These are phyloP conservation scores for Rosa hybrid DNA, from an alignment of 331 rosid species.

Conservation along the genomic window DNA sequence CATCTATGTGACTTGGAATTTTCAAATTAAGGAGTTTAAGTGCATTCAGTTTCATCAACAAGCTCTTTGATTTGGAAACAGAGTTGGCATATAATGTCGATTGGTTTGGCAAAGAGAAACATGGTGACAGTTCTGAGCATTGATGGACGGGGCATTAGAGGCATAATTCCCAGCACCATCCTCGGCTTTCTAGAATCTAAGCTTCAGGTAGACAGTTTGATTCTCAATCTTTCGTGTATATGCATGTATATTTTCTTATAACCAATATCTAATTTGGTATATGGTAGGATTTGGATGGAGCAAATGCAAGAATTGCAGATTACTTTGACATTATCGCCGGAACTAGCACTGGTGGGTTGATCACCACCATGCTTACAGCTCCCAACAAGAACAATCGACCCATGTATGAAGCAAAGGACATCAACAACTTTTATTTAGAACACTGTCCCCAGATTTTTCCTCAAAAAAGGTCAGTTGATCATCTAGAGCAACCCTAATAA, in stretches of 20 bases:
- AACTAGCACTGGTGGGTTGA: slow-evolving; percentile 47
- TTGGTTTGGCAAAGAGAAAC: slow-evolving; percentile 10
- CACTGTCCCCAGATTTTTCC: slow-evolving; percentile 37
- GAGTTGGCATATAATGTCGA: slow-evolving; percentile 17
- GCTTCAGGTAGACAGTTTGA: slow-evolving; percentile 29
- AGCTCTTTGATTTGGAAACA: not conserved
- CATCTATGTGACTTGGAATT: not conserved
- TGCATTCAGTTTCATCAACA: not conserved
- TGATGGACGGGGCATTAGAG: slow-evolving; percentile 41
- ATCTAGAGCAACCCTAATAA: not conserved
- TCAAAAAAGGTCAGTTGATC: slow-evolving; percentile 19
- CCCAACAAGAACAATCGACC: slow-evolving; percentile 44
- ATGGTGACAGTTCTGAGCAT: slow-evolving; percentile 36
- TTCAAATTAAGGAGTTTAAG: not conserved
- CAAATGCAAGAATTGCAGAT: slow-evolving; percentile 39
- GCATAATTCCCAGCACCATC: slow-evolving; percentile 34
- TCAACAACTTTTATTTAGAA: slow-evolving; percentile 34
- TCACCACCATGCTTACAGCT: slow-evolving; percentile 47
- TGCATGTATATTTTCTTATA: not conserved
- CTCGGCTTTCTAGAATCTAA: slow-evolving; percentile 34
- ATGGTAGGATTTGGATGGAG: slow-evolving; percentile 33
- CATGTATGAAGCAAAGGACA: slow-evolving; percentile 32
- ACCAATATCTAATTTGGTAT: not conserved
- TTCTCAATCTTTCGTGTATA: not conserved
- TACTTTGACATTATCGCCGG: slow-evolving; percentile 44